Conservation (phyloP, 108 stramenopile species). For the Mediolabrus comicus region DNA sequence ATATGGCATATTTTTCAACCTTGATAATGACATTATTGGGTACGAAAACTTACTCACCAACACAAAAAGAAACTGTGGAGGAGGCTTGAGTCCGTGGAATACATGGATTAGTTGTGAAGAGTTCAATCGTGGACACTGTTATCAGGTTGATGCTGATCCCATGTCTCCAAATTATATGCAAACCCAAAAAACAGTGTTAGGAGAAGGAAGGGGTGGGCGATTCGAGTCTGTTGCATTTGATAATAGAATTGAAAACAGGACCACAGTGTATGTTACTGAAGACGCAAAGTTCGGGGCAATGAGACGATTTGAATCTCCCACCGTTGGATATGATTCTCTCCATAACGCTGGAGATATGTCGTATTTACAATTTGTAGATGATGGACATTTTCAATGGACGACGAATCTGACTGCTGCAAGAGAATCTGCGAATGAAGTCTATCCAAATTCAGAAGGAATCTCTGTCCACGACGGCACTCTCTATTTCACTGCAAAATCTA, state of each 20-base stretch:
- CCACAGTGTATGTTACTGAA: slow-evolving; percentile 54
- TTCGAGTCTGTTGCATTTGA: slow-evolving; percentile 50
- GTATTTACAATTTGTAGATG: slow-evolving; percentile 9
- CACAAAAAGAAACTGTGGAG: slow-evolving; percentile 55
- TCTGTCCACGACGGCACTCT: slow-evolving; percentile 28
- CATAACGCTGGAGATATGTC: not conserved
- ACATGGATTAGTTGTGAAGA: slow-evolving; percentile 58
- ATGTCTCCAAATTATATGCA: not conserved
- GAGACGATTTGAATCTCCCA: slow-evolving; percentile 6
- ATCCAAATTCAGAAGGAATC: slow-evolving; percentile 46
- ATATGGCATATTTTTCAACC: slow-evolving; percentile 40
- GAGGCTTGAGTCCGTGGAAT: slow-evolving; percentile 58
- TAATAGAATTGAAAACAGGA: not conserved
- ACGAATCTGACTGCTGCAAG: slow-evolving; percentile 8
- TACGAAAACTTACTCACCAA: slow-evolving; percentile 30
- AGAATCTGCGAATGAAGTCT: slow-evolving; percentile 21
- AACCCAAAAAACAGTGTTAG: not conserved
- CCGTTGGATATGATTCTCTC: not conserved
- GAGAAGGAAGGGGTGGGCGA: slow-evolving; percentile 3
- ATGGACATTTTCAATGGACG: slow-evolving; percentile 38
- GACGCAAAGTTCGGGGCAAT: slow-evolving; percentile 47
- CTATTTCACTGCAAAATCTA: slow-evolving; percentile 41
- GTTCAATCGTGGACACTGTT: slow-evolving; percentile 18
- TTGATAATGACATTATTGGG: slow-evolving; percentile 33
- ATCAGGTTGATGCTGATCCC: slow-evolving; percentile 32